Percentiles rank a stretch among this genome's conserved stretches.
phyloP scores from a whole-genome alignment of 2,329 filamentous ascomycete species.

The Trichoderma aggressivum region DNA sequence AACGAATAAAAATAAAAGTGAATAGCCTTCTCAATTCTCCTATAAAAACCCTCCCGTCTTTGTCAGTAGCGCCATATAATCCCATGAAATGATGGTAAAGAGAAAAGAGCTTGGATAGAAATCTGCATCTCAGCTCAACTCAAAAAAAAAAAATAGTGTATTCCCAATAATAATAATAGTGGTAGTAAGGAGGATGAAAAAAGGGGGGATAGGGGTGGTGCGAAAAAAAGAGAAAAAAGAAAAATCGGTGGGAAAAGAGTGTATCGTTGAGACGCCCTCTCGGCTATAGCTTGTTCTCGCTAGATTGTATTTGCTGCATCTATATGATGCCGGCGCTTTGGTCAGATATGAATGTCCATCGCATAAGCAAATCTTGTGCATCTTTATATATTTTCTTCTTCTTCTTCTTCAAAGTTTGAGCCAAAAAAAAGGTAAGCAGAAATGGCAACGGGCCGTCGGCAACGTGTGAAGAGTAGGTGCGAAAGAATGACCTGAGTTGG shows the following conservation, averaged over 20 bases:
- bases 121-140: background rate
- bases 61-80: constrained; percentile 30
- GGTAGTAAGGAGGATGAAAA: background rate
- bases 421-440: background rate
- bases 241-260: background rate
- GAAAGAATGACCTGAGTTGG: constrained; percentile 19
- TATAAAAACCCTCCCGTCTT: constrained; percentile 20
- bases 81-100: constrained; percentile 23
- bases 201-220: background rate
- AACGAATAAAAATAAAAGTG: background rate
- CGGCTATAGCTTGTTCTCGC: background rate
- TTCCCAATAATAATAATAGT: constrained; percentile 21
- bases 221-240: background rate
- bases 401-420: background rate
- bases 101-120: constrained; percentile 13
- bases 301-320: background rate
- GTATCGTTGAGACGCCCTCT: background rate
- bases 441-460: background rate
- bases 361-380: background rate
- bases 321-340: background rate
- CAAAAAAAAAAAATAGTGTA: background rate
- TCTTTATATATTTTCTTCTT: background rate
- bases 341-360: background rate
- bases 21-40: constrained; percentile 9
- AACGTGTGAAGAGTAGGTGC: background rate